These are phyloP conservation scores for Stenogyne calaminthoides DNA, from an alignment of 305 asterid genomes.

Conservation along the genomic window DNA sequence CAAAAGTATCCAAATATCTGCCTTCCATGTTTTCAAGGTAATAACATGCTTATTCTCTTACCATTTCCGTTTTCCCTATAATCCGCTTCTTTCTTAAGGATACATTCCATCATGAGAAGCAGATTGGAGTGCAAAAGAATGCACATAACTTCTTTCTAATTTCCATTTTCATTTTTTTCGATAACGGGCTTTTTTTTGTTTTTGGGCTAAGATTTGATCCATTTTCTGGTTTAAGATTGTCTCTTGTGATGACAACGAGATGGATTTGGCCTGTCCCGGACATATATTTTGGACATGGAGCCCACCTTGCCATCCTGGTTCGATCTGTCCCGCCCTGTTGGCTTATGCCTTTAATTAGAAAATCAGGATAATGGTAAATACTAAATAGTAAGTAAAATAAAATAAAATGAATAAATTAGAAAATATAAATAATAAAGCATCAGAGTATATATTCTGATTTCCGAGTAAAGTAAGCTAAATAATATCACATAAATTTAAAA, in stretches of 20 bases:
- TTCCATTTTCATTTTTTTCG: not conserved
- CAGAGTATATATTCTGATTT: no score
- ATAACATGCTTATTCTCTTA: constrained; percentile 12
- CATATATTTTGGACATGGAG: no score
- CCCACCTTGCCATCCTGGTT: no score
- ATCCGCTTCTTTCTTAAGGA: not conserved
- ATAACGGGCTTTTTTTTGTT: not conserved
- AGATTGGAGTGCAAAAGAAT: not conserved
- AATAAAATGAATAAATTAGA: no score
- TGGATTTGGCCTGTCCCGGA: not conserved
- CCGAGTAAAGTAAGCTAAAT: no score
- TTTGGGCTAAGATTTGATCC: not conserved
- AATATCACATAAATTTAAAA: no score
- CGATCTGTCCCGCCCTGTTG: no score
- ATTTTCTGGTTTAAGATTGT: not conserved
- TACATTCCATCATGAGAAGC: constrained; percentile 25
- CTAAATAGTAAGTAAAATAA: no score
- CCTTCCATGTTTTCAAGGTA: constrained; percentile 98
- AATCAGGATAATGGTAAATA: no score
- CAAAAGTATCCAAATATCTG: constrained; percentile 91
- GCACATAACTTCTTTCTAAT: constrained; percentile 5
- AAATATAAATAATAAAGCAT: no score
- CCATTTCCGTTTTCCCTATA: constrained; percentile 1
- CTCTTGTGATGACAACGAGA: not conserved
- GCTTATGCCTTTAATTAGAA: no score